phyloP scores from a whole-genome alignment of 73 alveolate genomes.

The Paramecium caudatum region DNA sequence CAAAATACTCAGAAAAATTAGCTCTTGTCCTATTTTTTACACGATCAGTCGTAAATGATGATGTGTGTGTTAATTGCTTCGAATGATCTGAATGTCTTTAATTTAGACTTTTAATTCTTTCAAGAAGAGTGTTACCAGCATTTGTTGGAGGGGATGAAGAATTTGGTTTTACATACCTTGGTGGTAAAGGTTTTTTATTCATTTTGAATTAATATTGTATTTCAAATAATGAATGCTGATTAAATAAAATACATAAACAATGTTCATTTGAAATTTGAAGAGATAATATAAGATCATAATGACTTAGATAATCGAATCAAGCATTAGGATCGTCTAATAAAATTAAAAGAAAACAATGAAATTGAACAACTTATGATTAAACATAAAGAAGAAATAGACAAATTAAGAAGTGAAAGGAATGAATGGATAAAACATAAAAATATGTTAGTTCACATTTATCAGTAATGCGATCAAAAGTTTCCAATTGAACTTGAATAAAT shows the following conservation, averaged over 20 bases:
- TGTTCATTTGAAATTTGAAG: no score
- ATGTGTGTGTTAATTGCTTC: slow-evolving; percentile 25
- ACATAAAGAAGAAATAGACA: no score
- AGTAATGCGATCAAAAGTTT: no score
- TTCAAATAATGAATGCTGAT: no score
- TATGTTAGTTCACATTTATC: no score
- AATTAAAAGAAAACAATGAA: no score
- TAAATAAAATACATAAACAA: no score
- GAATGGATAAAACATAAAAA: neutral
- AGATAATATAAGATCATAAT: no score
- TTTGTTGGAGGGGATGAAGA: slow-evolving; percentile 51
- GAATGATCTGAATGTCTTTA: neutral
- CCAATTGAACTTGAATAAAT: neutral
- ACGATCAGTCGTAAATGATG: slow-evolving; percentile 53
- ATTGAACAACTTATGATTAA: no score
- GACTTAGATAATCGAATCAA: no score
- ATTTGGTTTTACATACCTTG: neutral
- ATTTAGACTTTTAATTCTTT: slow-evolving; percentile 30
- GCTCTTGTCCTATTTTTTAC: slow-evolving; percentile 60
- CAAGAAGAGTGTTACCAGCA: neutral
- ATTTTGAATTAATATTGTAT: slow-evolving; percentile 50
- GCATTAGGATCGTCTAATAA: no score
- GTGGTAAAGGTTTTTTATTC: slow-evolving; percentile 53
- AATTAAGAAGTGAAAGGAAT: neutral
- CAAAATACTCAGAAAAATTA: slow-evolving; percentile 63